Evolutionary conservation across 169 alveolate species (phyloP), one percentile per base, ranked within the genome.

Genomic region (Amoebophrya sp.): DNA sequence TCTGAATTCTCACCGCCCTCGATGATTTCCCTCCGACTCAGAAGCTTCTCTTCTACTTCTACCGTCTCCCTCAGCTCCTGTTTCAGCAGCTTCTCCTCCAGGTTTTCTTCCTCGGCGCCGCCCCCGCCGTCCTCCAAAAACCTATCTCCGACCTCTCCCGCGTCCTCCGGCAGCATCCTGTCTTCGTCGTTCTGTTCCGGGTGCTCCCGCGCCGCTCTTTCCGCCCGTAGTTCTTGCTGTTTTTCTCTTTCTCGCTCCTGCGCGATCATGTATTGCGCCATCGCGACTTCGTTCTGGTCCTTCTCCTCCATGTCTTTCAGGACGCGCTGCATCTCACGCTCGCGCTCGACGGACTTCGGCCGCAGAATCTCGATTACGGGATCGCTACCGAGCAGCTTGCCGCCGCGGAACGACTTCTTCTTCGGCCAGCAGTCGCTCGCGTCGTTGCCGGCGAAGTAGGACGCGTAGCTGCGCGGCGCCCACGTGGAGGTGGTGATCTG

Each of bases 401-500:
- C 78, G 26, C 78, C 78, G 23, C 78, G 38, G 18, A 87, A 23
- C 34, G 4, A 0, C 69, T 13, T 48, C 43, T 38, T 31, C 34
- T 4, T 88, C 16, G 31, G 91, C 91, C 69, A 69, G 89, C 0
- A 91, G 92, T 88, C 90, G 78, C 2, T 50, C 41, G 0, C n/a
- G 38, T 67, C 58, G 91, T 92, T 92, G 40, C 94, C 94, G 31
- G 69, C 94, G 50, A 92, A 92, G 45, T 26, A 92, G 42, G 91
- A 50, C 38, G 92, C 90, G 42, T 92, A 92, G 90, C 50, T 43
- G 16, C 90, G 7, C 16, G 92, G 40, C 15, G 29, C 70, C 43
- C 90, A 92, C 20, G 48, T 92, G 89, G 50, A 94, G 92, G 70
- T 96, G 42, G 94, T 92, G 50, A 97, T 92, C 91, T 92, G 92